These are phyloP conservation scores for Auriscalpium vulgare DNA, from an alignment of 768 basidiomycete genomes.

Conservation along the genomic window DNA sequence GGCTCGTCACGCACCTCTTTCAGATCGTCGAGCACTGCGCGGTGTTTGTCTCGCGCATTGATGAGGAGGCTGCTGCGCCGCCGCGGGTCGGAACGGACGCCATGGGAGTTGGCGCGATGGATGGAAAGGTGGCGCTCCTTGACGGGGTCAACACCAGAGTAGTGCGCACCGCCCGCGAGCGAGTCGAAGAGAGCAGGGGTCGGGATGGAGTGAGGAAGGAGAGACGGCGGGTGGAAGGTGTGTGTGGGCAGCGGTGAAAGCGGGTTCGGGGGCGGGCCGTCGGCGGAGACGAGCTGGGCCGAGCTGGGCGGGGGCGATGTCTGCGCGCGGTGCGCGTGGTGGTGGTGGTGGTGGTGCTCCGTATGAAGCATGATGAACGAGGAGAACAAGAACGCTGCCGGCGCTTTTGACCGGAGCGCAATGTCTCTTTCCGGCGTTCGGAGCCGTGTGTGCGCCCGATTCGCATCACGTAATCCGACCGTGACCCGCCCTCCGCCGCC, in stretches of 20 bases:
- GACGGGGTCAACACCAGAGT: constrained; percentile 41
- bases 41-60: constrained; percentile 24
- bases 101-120: neutral
- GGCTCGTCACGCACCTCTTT: constrained; percentile 28
- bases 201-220: constrained; percentile 34
- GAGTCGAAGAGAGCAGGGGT: constrained; percentile 47
- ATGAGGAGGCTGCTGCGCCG: constrained; percentile 6
- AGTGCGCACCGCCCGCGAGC: constrained; percentile 55
- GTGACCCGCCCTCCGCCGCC: no score
- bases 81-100: constrained; percentile 3
- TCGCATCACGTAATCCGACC: no score
- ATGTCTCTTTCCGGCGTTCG: no score
- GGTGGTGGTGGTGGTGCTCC: constrained; percentile 7
- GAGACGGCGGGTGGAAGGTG: constrained; percentile 37
- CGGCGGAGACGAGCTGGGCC: neutral
- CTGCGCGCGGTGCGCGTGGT: neutral
- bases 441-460: no score
- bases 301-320: neutral
- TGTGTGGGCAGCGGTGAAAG: constrained; percentile 28
- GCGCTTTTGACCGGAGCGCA: no score
- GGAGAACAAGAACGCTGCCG: neutral
- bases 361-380: neutral
- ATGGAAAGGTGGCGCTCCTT: constrained; percentile 18
- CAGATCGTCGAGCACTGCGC: constrained; percentile 47
- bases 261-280: neutral